A percentile compares a stretch with the other conserved stretches of the same genome.
Conservation (phyloP, 148 eudicot genomes). For the Nyssa sinensis region DNA sequence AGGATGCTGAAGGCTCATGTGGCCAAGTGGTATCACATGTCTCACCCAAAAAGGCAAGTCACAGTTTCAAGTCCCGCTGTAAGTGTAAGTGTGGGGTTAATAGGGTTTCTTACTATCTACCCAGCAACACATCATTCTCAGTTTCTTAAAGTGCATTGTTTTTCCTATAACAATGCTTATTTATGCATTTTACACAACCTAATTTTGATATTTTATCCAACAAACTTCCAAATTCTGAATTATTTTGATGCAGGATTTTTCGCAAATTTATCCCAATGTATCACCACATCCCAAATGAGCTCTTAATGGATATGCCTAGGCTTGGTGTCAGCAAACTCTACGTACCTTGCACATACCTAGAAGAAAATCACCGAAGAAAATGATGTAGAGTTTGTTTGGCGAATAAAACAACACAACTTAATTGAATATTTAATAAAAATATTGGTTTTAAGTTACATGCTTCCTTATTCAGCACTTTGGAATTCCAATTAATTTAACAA, state of each 20-base stretch:
- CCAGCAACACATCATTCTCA: neutral
- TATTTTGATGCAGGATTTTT: neutral
- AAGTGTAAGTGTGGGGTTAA: too few species aligned
- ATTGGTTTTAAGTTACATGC: neutral
- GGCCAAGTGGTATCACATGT: too few species aligned
- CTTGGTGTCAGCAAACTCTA: neutral
- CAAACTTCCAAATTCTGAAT: neutral
- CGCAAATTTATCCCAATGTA: neutral
- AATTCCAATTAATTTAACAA: neutral
- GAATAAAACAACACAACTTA: neutral
- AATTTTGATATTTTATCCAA: neutral
- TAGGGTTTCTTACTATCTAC: too few species aligned
- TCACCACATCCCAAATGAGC: neutral
- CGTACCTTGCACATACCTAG: neutral
- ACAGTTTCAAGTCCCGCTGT: too few species aligned
- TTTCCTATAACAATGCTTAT: neutral
- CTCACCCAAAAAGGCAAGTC: too few species aligned
- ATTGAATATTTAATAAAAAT: neutral
- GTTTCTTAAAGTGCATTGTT: neutral
- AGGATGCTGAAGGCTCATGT: too few species aligned
- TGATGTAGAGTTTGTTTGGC: neutral
- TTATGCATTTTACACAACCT: neutral
- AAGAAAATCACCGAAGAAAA: neutral
- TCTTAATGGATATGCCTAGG: neutral
- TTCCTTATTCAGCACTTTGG: neutral